Evolutionary conservation across 2,329 filamentous ascomycete genomes (phyloP).

Genomic region (Penicillium italicum): DNA sequence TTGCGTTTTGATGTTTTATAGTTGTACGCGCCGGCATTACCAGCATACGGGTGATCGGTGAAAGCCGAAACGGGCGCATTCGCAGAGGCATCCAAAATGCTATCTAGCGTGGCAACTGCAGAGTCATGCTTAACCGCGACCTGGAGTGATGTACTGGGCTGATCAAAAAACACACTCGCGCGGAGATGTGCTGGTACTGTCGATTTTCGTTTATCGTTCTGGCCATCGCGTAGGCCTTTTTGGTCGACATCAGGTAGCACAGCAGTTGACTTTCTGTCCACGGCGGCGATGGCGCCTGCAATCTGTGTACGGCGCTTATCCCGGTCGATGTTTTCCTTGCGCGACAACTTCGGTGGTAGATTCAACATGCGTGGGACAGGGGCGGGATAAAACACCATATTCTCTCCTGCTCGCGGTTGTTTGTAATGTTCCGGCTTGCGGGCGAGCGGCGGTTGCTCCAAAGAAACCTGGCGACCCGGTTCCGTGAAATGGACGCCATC

Average conservation of each 20-base stretch:
- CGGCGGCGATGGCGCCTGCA: constrained; percentile 59
- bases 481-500: constrained; percentile 48
- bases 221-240: constrained; percentile 14
- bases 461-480: constrained; percentile 34
- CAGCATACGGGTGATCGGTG: constrained; percentile 80
- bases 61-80: constrained; percentile 86
- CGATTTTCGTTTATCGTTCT: constrained; percentile 37
- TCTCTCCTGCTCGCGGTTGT: constrained; percentile 57
- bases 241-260: constrained; percentile 39
- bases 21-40: constrained; percentile 68
- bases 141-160: constrained; percentile 55
- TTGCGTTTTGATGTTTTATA: constrained; percentile 55
- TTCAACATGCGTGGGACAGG: constrained; percentile 93
- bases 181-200: constrained; percentile 77
- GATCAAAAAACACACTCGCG: constrained; percentile 88
- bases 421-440: constrained; percentile 38
- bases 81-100: constrained; percentile 84
- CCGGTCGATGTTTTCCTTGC: constrained; percentile 60
- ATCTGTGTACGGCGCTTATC: constrained; percentile 72
- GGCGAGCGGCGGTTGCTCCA: constrained; percentile 41
- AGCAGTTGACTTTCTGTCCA: constrained; percentile 51
- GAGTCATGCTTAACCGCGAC: constrained; percentile 67
- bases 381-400: constrained; percentile 93
- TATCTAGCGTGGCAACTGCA: constrained; percentile 83
- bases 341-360: constrained; percentile 80